Conservation (phyloP, 805 yeast genomes). For the Kuraishia cidri region DNA sequence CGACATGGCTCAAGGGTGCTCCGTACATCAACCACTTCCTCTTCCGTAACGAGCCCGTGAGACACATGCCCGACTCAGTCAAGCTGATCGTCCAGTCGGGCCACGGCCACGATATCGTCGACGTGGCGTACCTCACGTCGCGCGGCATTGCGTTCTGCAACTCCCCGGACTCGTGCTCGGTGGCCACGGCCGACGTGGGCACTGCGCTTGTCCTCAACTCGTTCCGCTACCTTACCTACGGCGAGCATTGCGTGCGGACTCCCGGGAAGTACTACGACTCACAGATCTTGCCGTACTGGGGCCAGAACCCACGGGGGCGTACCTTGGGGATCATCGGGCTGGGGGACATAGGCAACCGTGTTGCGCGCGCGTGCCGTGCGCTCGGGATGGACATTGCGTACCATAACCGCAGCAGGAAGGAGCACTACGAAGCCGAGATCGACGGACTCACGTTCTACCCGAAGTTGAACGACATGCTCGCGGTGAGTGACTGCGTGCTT, state of each 20-base stretch:
- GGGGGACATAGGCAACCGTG: constrained; percentile 36
- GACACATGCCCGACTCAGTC: constrained; percentile 20
- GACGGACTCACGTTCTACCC: constrained; percentile 19
- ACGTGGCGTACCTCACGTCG: constrained; percentile 23
- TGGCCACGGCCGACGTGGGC: constrained; percentile 32
- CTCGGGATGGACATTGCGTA: constrained; percentile 34
- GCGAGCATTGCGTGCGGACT: constrained; percentile 26
- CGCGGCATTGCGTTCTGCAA: constrained; percentile 25
- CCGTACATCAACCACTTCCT: constrained; percentile 26
- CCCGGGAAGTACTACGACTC: constrained; percentile 22
- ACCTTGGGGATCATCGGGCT: constrained; percentile 37
- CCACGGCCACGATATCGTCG: constrained; percentile 29
- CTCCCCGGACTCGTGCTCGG: constrained; percentile 26
- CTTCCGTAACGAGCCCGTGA: constrained; percentile 23
- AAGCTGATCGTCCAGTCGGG: constrained; percentile 28
- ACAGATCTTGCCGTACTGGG: constrained; percentile 19
- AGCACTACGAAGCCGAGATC: constrained; percentile 18
- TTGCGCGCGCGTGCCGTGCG: constrained; percentile 30
- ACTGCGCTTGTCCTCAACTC: constrained; percentile 20
- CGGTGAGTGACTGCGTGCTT: constrained; percentile 20
- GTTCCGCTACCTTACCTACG: constrained; percentile 25
- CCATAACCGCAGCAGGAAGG: constrained; percentile 25
- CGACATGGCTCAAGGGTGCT: constrained; percentile 26
- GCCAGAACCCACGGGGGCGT: constrained; percentile 30
- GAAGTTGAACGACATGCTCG: constrained; percentile 16